Base-by-base conservation (phyloP, 2,329 filamentous ascomycete species). In the Colletotrichum cuscutae region DNA sequence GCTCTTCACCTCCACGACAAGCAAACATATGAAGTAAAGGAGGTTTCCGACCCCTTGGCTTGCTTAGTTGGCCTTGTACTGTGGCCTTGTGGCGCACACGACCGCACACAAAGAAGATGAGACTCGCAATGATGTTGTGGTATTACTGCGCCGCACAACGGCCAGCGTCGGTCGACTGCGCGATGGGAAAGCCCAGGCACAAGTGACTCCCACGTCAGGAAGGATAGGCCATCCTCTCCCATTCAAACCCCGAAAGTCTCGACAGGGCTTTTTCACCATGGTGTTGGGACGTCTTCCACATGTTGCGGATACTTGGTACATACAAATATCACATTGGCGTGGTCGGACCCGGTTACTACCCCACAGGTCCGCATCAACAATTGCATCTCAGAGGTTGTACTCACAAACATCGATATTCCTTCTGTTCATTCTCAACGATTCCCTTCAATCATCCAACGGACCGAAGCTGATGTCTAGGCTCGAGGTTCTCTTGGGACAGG, bases 211-310 rank as follows among this genome's bases (percentile, higher is more conserved):
- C 63, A 62, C 57, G 63, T 67, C 64, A 58, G 26, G 24, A 57
- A 7, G 68, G 62, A 37, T 46, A 49, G 63, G 5, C 5, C 37
- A 42, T 42, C 5, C 13, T 13, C 5, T 13, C 37, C 35, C 68
- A 62, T 58, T 57, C 63, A 35, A 35, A 57, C 32, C n/a, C 32
- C 68, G 42, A 49, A 49, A 49, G 8, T 61, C 24, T 26, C 42
- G 54, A 28, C 62, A 71, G 68, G 63, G 49, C 57, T 15, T 52
- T 56, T 62, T 58, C 63, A 46, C 63, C 68, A 71, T 71, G 63
- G 57, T 57, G 63, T 68, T 71, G 68, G 57, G 57, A 62, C 64
- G 57, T 71, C 57, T 71, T 71, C 68, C 63, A 63, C 57, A 62
- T 58, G 56, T 63, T 46, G 54, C 68, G 63, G 68, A 57, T 61